phyloP scores from a whole-genome alignment of 768 basidiomycete species.

The Collybia mongolica region DNA sequence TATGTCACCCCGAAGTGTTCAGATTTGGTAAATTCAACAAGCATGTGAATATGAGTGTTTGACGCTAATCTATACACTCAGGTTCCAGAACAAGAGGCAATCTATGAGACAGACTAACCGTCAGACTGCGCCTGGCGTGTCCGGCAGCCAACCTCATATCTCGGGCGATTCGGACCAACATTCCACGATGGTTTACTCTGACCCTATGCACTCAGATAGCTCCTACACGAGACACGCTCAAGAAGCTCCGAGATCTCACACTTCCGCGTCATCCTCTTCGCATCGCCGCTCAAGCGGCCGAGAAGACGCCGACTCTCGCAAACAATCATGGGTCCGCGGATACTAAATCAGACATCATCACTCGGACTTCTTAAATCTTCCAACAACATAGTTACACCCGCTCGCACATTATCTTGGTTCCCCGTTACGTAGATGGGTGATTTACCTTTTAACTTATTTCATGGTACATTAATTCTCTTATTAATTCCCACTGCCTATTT shows the following conservation, averaged over 20 bases:
- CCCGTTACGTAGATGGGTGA: slow-evolving; percentile 34
- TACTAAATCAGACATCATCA: slow-evolving; percentile 38
- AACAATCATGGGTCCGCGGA: slow-evolving; percentile 42
- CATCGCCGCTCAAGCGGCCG: slow-evolving; percentile 47
- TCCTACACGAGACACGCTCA: slow-evolving; percentile 39
- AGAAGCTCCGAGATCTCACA: slow-evolving; percentile 35
- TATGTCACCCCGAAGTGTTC: slow-evolving; percentile 84
- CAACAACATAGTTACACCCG: slow-evolving; percentile 38
- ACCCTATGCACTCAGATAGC: slow-evolving; percentile 29
- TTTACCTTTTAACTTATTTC: slow-evolving; percentile 26
- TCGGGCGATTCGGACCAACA: slow-evolving; percentile 36
- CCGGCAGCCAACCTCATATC: slow-evolving; percentile 48
- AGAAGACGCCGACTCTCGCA: slow-evolving; percentile 42
- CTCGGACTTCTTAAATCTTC: slow-evolving; percentile 2
- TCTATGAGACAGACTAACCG: slow-evolving; percentile 78
- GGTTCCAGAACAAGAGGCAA: slow-evolving; percentile 89
- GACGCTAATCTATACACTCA: slow-evolving; percentile 29
- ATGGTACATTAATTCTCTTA: slow-evolving; percentile 33
- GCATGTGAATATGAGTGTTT: slow-evolving; percentile 16
- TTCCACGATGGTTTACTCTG: slow-evolving; percentile 29
- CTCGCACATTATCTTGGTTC: slow-evolving; percentile 39
- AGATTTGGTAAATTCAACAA: slow-evolving; percentile 63
- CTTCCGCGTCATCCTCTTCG: slow-evolving; percentile 32
- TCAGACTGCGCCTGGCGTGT: slow-evolving; percentile 49
- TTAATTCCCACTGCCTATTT: slow-evolving; percentile 34